phyloP scores from a whole-genome alignment of 495 filamentous ascomycete genomes.

The Entonaema liquescens region DNA sequence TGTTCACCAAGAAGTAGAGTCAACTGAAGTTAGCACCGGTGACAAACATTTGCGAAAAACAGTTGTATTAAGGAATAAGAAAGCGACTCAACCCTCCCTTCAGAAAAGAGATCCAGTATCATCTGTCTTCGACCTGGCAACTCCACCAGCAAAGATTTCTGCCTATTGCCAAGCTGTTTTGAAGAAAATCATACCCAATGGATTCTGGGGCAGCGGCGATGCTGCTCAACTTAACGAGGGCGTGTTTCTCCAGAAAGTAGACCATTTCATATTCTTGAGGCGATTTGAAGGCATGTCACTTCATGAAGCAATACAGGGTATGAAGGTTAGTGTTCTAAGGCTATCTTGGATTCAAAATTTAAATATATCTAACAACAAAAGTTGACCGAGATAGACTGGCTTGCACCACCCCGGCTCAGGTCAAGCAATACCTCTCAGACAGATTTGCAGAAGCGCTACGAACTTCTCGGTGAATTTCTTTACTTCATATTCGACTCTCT shows the following conservation, averaged over 20 bases:
- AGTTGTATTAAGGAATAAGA: constrained; percentile 12
- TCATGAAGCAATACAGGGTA: constrained; percentile 76
- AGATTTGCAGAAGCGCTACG: constrained; percentile 77
- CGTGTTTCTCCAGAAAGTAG: constrained; percentile 69
- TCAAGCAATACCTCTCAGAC: constrained; percentile 68
- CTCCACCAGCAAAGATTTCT: constrained; percentile 74
- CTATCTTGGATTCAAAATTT: neutral
- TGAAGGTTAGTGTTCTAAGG: constrained; percentile 67
- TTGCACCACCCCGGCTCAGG: constrained; percentile 60
- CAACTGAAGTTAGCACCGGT: constrained; percentile 2
- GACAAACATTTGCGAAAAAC: constrained; percentile 23
- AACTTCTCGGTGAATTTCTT: constrained; percentile 83
- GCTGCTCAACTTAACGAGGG: constrained; percentile 65
- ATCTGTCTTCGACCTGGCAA: constrained; percentile 74
- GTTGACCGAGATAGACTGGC: constrained; percentile 76
- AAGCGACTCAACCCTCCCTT: constrained; percentile 4
- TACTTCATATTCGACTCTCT: constrained; percentile 95
- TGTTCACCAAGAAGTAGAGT: constrained; percentile 19
- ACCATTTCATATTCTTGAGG: constrained; percentile 78
- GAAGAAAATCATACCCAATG: constrained; percentile 74
- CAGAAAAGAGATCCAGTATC: constrained; percentile 20
- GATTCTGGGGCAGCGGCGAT: constrained; percentile 73
- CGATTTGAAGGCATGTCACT: constrained; percentile 83
- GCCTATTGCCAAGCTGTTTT: constrained; percentile 87
- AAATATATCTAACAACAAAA: constrained; percentile 45